phyloP scores from a whole-genome alignment of 2,329 filamentous ascomycete species.

The Diaporthe destruens region DNA sequence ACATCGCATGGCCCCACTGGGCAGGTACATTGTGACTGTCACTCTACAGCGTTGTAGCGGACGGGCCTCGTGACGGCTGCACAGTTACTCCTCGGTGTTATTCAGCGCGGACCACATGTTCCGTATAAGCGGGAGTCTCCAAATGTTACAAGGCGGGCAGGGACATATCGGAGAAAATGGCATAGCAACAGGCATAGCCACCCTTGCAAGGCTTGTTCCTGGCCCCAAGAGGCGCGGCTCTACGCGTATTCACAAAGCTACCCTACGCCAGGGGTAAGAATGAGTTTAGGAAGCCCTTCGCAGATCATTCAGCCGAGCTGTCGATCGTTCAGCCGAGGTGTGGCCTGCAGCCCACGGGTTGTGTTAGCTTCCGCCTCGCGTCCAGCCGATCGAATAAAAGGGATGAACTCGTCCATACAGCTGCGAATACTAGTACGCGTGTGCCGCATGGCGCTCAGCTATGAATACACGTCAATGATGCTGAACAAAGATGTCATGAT shows the following conservation, averaged over 20 bases:
- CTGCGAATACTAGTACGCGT: no score
- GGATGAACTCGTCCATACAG: neutral
- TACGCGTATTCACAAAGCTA: neutral
- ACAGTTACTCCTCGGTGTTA: slow-evolving; percentile 12
- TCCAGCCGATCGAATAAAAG: slow-evolving; percentile 17
- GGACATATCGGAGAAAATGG: neutral
- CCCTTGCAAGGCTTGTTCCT: neutral
- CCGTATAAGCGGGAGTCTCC: slow-evolving; percentile 9
- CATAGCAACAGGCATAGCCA: slow-evolving; percentile 1
- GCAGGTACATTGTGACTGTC: slow-evolving; percentile 10
- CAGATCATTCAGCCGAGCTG: slow-evolving; percentile 25
- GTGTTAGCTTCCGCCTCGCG: neutral
- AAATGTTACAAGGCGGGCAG: neutral
- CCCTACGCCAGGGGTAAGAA: neutral
- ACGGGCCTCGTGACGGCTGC: slow-evolving; percentile 25
- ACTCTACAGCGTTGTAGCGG: slow-evolving; percentile 14
- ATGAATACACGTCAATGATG: no score
- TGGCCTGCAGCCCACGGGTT: neutral
- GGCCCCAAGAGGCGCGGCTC: slow-evolving; percentile 23
- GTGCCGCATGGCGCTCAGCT: no score
- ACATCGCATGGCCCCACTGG: neutral
- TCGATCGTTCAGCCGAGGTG: slow-evolving; percentile 22
- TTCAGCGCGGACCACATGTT: slow-evolving; percentile 31
- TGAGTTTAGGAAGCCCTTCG: slow-evolving; percentile 12
- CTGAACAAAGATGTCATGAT: no score